phyloP scores from a whole-genome alignment of 108 stramenopile genomes.

The Schizochytrium sp. region DNA sequence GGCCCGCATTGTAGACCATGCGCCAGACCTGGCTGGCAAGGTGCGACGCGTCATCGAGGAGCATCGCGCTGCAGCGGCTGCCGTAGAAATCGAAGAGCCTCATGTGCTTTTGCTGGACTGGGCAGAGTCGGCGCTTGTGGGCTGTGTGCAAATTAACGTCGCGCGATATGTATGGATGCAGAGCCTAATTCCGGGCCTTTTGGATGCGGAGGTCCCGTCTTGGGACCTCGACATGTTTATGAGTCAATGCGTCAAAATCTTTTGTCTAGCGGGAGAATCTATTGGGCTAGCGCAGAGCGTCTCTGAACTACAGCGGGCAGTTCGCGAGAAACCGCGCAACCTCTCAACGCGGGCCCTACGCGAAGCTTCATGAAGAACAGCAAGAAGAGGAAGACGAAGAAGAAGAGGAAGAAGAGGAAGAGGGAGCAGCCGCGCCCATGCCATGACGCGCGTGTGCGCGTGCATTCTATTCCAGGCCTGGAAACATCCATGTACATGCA shows the following conservation, averaged over 20 bases:
- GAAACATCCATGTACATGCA: too few relatives aligned
- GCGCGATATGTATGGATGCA: not conserved
- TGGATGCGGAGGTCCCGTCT: not conserved
- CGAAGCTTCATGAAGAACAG: not conserved
- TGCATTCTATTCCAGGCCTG: too few relatives aligned
- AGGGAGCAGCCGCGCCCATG: too few relatives aligned
- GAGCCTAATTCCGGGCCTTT: not conserved
- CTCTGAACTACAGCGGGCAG: not conserved
- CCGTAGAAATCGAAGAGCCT: not conserved
- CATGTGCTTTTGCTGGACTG: not conserved
- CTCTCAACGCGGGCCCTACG: not conserved
- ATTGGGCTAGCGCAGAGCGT: not conserved
- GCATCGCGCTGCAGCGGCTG: not conserved
- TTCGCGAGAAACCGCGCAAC: not conserved
- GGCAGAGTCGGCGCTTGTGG: not conserved
- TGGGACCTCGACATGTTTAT: not conserved
- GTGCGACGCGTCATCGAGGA: not conserved
- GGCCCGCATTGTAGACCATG: not conserved
- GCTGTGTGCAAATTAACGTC: not conserved
- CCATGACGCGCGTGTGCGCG: too few relatives aligned
- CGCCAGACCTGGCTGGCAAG: not conserved
- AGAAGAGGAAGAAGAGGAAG: too few relatives aligned
- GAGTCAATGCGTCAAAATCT: not conserved
- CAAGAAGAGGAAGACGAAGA: too few relatives aligned
- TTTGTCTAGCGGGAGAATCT: not conserved